Evolutionary conservation across 2,329 filamentous ascomycete genomes (phyloP).

Genomic region (Scorias spongiosa): DNA sequence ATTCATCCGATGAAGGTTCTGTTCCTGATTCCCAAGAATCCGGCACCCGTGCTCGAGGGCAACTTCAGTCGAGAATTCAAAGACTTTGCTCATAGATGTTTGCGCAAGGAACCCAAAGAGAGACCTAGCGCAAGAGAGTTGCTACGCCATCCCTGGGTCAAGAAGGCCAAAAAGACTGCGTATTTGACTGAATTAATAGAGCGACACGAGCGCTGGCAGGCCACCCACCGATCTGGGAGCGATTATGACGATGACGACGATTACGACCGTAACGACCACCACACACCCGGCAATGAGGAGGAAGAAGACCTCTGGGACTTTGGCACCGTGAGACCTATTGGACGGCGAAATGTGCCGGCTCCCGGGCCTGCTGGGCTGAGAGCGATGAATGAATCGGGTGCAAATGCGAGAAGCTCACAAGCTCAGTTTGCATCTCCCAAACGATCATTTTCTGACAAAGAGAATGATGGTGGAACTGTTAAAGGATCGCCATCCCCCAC

Average conservation of each 20-base stretch:
- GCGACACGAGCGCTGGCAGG: slow-evolving; percentile 72
- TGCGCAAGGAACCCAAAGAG: slow-evolving; percentile 79
- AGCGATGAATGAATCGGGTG: slow-evolving; percentile 64
- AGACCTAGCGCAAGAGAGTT: slow-evolving; percentile 76
- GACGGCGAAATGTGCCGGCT: slow-evolving; percentile 20
- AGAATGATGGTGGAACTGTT: slow-evolving; percentile 16
- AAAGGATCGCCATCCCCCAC: slow-evolving; percentile 25
- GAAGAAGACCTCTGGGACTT: slow-evolving; percentile 97
- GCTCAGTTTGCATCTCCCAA: slow-evolving; percentile 26
- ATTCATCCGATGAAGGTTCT: slow-evolving; percentile 98
- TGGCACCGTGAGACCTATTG: slow-evolving; percentile 77
- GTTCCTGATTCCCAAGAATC: slow-evolving; percentile 90
- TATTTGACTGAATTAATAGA: slow-evolving; percentile 94
- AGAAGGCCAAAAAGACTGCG: slow-evolving; percentile 85
- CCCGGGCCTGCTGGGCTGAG: slow-evolving; percentile 49
- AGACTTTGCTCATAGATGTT: slow-evolving; percentile 45
- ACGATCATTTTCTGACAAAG: slow-evolving; percentile 18
- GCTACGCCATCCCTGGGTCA: slow-evolving; percentile 78
- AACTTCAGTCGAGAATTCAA: slow-evolving; percentile 35
- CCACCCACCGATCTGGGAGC: slow-evolving; percentile 58
- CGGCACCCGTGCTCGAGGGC: slow-evolving; percentile 55
- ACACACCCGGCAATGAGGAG: slow-evolving; percentile 32
- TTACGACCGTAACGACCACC: slow-evolving; percentile 25
- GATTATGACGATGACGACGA: slow-evolving; percentile 48
- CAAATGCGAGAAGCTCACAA: slow-evolving; percentile 49